These are phyloP conservation scores for Fragaria nilgerrensis DNA, from an alignment of 306 rosid genomes.

Conservation along the genomic window DNA sequence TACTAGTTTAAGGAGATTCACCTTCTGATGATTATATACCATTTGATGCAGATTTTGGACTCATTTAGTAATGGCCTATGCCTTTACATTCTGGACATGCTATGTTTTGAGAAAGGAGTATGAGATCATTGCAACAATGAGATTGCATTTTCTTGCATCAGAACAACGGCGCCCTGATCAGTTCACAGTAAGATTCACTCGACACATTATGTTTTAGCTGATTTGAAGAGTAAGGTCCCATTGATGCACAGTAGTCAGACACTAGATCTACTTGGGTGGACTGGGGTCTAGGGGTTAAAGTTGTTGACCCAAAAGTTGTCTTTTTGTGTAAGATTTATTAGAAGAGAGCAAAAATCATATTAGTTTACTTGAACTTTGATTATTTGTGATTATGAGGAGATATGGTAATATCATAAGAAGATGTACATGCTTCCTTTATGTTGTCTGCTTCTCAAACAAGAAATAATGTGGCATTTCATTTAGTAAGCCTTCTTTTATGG, in stretches of 20 bases:
- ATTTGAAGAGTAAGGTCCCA: conserved; percentile 1
- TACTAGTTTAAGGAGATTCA: background rate
- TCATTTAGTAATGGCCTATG: conserved; percentile 94
- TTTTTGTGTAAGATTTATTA: background rate
- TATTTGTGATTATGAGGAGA: background rate
- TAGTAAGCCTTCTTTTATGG: background rate
- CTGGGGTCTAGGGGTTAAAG: background rate
- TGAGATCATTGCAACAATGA: conserved; percentile 73
- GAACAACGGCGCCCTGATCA: conserved; percentile 88
- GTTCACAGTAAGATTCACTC: conserved; percentile 65
- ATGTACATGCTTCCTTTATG: background rate
- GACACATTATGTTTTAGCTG: background rate
- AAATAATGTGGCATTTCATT: background rate
- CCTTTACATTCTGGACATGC: conserved; percentile 91
- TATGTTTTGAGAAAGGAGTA: conserved; percentile 81
- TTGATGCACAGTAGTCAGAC: conserved; percentile 2
- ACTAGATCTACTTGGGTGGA: background rate
- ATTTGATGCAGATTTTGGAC: conserved; percentile 87
- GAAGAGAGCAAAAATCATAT: background rate
- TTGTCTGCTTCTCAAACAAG: background rate
- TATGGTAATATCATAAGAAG: background rate
- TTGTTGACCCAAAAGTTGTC: background rate
- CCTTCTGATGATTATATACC: background rate
- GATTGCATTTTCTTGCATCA: conserved; percentile 84
- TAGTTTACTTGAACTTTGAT: background rate